phyloP scores from a whole-genome alignment of 306 rosid genomes.

The Comarum palustre region DNA sequence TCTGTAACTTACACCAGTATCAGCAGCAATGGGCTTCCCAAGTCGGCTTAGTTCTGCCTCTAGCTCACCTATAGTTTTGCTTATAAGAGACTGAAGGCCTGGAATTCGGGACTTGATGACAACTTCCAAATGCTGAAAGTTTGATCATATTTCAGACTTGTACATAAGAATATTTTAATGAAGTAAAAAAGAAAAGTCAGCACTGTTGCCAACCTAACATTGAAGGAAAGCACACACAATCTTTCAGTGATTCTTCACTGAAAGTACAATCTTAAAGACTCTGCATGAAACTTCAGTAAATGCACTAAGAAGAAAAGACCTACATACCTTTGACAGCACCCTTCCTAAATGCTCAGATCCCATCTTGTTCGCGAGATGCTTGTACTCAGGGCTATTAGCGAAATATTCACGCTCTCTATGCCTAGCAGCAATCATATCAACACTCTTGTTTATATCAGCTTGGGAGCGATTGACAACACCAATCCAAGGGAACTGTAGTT shows the following conservation, averaged over 20 bases:
- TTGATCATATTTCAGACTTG: background rate
- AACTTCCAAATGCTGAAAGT: slow-evolving; percentile 40
- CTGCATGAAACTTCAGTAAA: background rate
- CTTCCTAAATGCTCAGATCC: slow-evolving; percentile 51
- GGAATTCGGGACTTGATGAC: slow-evolving; percentile 48
- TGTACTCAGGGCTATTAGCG: slow-evolving; percentile 36
- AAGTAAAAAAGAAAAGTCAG: slow-evolving; percentile 3
- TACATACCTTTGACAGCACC: slow-evolving; percentile 43
- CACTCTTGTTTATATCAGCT: slow-evolving; percentile 49
- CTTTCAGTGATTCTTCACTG: background rate
- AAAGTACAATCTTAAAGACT: background rate
- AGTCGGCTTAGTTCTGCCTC: slow-evolving; percentile 43
- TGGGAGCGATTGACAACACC: slow-evolving; percentile 53
- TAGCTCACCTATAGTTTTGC: slow-evolving; percentile 43
- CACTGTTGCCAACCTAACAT: background rate
- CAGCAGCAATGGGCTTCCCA: slow-evolving; percentile 43
- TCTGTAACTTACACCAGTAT: slow-evolving; percentile 40
- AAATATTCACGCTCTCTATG: slow-evolving; percentile 46
- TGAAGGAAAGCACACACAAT: background rate
- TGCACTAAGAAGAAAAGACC: background rate
- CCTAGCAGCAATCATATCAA: slow-evolving; percentile 49
- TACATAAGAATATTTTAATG: background rate
- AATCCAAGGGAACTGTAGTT: slow-evolving; percentile 51
- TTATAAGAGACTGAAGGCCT: slow-evolving; percentile 43
- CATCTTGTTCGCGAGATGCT: slow-evolving; percentile 39